A percentile compares a stretch with the other conserved stretches of the same genome.
Evolutionary conservation across 2,329 filamentous ascomycete genomes (phyloP).

Genomic region (Penicillium psychrosexuale): DNA sequence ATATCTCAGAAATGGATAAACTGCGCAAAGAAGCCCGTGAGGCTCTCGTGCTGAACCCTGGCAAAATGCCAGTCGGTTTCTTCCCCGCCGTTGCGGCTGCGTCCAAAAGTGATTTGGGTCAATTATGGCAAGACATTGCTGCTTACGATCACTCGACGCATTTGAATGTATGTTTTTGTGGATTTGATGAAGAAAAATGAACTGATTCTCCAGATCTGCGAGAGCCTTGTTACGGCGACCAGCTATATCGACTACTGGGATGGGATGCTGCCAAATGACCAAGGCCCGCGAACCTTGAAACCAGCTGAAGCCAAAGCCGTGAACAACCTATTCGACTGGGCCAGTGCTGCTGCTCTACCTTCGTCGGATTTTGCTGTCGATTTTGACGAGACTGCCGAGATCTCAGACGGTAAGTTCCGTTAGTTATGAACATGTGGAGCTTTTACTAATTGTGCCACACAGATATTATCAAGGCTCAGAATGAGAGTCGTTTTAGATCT

Average conservation of each 20-base stretch:
- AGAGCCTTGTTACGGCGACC: conserved; percentile 31
- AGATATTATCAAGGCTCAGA: conserved; percentile 23
- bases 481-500: conserved; percentile 25
- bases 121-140: conserved; percentile 34
- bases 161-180: conserved; percentile 22
- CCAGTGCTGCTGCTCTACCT: conserved; percentile 30
- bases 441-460: background rate
- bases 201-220: conserved; percentile 26
- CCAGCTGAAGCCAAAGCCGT: conserved; percentile 24
- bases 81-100: conserved; percentile 3
- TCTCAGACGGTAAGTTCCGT: conserved; percentile 10
- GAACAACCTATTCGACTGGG: conserved; percentile 34
- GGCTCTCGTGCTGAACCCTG: conserved; percentile 16
- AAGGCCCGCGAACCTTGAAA: conserved; percentile 14
- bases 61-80: conserved; percentile 10
- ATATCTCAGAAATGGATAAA: conserved; percentile 24
- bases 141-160: conserved; percentile 18
- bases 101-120: conserved; percentile 15
- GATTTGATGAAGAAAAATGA: background rate
- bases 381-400: conserved; percentile 27
- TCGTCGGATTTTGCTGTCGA: conserved; percentile 30
- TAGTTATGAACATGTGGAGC: background rate
- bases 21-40: conserved; percentile 29
- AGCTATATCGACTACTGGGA: conserved; percentile 23
- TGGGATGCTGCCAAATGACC: conserved; percentile 13